A percentile compares a stretch with the other conserved stretches of the same genome.
Evolutionary conservation across 2,329 filamentous ascomycete genomes (phyloP).

Genomic region (Aspergillus spinulosporus): DNA sequence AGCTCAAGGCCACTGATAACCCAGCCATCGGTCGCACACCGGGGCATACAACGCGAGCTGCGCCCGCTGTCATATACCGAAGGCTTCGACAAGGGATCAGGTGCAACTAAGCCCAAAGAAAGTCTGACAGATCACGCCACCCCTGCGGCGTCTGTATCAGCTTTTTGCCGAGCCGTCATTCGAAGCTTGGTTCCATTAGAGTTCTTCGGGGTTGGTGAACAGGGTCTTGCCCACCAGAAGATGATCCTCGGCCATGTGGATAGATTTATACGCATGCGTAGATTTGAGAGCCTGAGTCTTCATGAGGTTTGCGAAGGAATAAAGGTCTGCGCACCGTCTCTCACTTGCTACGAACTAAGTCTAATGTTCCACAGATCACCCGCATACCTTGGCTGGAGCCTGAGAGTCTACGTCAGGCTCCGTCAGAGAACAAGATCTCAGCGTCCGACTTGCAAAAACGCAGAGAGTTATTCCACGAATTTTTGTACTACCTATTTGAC

Average conservation of each 20-base stretch:
- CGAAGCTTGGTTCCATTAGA: slow-evolving; percentile 69
- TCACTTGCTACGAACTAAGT: not conserved
- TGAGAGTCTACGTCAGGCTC: slow-evolving; percentile 36
- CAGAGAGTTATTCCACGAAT: slow-evolving; percentile 74
- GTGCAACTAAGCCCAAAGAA: slow-evolving; percentile 21
- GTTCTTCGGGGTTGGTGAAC: slow-evolving; percentile 68
- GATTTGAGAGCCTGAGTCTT: slow-evolving; percentile 77
- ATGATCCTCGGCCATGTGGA: slow-evolving; percentile 69
- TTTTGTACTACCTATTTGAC: slow-evolving; percentile 91
- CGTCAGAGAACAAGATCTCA: slow-evolving; percentile 57
- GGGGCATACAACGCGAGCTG: slow-evolving; percentile 4
- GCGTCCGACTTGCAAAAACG: slow-evolving; percentile 74
- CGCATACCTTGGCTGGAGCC: slow-evolving; percentile 72
- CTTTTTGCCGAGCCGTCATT: slow-evolving; percentile 79
- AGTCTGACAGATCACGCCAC: slow-evolving; percentile 68
- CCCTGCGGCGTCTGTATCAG: slow-evolving; percentile 68
- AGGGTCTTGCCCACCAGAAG: slow-evolving; percentile 60
- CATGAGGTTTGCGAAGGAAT: slow-evolving; percentile 75
- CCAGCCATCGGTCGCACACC: slow-evolving; percentile 24
- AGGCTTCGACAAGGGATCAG: slow-evolving; percentile 6
- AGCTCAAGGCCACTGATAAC: slow-evolving; percentile 26
- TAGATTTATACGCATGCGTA: slow-evolving; percentile 71
- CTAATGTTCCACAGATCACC: slow-evolving; percentile 56
- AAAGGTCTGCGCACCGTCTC: slow-evolving; percentile 56
- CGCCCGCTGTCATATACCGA: too few relatives aligned